These are phyloP conservation scores for Oldenlandia corymbosa DNA, from an alignment of 257 asterid genomes.

Conservation along the genomic window DNA sequence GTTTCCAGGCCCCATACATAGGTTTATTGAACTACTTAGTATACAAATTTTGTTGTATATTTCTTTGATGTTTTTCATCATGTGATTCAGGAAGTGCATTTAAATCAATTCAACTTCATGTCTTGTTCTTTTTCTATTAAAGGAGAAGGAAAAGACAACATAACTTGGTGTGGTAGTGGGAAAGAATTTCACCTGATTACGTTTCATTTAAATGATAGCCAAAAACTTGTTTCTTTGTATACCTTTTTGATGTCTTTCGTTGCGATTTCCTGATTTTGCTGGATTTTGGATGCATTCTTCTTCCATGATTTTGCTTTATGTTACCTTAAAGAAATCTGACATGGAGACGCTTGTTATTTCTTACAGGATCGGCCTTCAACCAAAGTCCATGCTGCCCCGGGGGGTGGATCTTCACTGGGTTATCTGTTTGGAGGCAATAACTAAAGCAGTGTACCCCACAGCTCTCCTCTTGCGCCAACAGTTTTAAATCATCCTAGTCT, in stretches of 20 bases:
- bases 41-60: too few species aligned
- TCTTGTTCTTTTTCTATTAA: neutral
- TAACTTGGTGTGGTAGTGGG: neutral
- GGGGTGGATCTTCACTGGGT: constrained; percentile 63
- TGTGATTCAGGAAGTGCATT: too few species aligned
- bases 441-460: constrained; percentile 8
- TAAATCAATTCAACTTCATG: neutral
- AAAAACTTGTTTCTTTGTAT: too few species aligned
- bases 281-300: neutral
- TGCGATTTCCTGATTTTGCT: neutral
- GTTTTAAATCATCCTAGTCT: neutral
- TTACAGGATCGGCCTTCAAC: constrained; percentile 39
- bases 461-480: too few species aligned
- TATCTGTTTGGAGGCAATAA: constrained; percentile 64
- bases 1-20: too few species aligned
- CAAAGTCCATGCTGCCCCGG: constrained; percentile 84
- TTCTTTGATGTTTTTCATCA: too few species aligned
- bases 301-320: neutral
- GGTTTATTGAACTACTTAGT: neutral
- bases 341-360: neutral
- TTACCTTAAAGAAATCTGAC: neutral
- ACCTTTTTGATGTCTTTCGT: neutral
- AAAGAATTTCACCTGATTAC: neutral
- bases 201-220: neutral
- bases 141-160: neutral